Conservation (phyloP, 2,329 filamentous ascomycete genomes). For the Penicillium concentricum region DNA sequence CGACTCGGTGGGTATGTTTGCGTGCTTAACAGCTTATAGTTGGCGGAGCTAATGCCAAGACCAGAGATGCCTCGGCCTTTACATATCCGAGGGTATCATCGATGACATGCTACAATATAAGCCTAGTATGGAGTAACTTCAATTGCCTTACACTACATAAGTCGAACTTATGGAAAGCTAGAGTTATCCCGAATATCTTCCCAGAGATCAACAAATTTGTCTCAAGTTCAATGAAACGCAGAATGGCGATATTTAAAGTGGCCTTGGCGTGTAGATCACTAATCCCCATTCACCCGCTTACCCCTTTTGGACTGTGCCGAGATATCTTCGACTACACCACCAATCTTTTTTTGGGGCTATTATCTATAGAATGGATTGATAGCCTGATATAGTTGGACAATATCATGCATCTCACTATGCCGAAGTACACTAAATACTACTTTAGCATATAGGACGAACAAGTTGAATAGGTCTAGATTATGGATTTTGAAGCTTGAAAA, state of each 20-base stretch:
- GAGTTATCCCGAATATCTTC: not conserved
- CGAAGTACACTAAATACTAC: not conserved
- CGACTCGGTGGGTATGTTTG: not conserved
- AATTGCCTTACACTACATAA: not conserved
- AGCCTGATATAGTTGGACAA: not conserved
- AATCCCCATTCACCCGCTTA: not conserved
- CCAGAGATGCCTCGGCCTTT: conserved; percentile 1
- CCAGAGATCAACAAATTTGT: not conserved
- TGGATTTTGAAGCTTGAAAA: not conserved
- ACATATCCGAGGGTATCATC: conserved; percentile 5
- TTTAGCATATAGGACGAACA: not conserved
- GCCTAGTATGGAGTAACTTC: not conserved
- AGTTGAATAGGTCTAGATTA: not conserved
- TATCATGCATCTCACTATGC: not conserved
- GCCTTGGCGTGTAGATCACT: conserved; percentile 6
- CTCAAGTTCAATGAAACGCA: not conserved
- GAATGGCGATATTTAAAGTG: not conserved
- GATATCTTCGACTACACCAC: not conserved
- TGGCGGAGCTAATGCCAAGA: not conserved
- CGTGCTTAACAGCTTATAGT: conserved; percentile 15
- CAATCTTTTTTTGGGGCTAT: not conserved
- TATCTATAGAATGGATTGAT: not conserved
- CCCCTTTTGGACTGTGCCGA: not conserved
- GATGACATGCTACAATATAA: not conserved
- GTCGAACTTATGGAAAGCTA: too few relatives aligned